Percentiles rank a stretch among this genome's conserved stretches.
These are phyloP conservation scores for Picochlorum sp. DNA, from an alignment of 139 green algal genomes.

Conservation along the genomic window DNA sequence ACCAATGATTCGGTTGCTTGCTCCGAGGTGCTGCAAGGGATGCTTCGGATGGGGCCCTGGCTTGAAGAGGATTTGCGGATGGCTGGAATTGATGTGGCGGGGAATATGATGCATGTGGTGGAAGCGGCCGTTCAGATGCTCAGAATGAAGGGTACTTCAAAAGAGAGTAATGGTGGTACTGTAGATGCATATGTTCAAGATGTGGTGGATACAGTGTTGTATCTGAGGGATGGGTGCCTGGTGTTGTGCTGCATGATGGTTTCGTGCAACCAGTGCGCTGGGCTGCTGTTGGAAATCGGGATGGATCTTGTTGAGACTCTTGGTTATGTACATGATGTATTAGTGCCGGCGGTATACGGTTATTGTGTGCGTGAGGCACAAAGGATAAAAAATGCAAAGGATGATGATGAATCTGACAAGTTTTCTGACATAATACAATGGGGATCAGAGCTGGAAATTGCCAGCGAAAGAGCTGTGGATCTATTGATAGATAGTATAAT, in stretches of 20 bases:
- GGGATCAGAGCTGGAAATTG: constrained; percentile 10
- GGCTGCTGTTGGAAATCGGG: constrained; percentile 26
- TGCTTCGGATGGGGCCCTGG: constrained; percentile 45
- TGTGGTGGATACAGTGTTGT: constrained; percentile 46
- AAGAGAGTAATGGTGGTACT: too few relatives aligned
- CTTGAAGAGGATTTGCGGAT: constrained; percentile 30
- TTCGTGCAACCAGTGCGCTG: constrained; percentile 24
- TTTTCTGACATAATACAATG: neutral
- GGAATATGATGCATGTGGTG: constrained; percentile 45
- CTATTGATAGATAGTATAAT: constrained; percentile 23
- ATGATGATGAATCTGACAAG: too few relatives aligned
- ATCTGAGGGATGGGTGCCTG: constrained; percentile 47
- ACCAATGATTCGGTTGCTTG: too few relatives aligned
- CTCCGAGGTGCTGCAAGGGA: neutral
- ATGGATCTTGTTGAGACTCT: constrained; percentile 6
- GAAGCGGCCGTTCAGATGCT: neutral
- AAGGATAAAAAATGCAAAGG: neutral
- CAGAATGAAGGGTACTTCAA: too few relatives aligned
- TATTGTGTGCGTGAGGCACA: neutral
- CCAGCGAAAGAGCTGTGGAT: constrained; percentile 8
- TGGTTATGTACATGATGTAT: constrained; percentile 9
- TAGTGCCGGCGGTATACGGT: constrained; percentile 5
- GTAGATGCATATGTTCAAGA: neutral
- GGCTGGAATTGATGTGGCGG: constrained; percentile 18
- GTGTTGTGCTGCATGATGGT: constrained; percentile 48